Conservation (phyloP, 2,329 filamentous ascomycete genomes). For the Metarhizium sp. region DNA sequence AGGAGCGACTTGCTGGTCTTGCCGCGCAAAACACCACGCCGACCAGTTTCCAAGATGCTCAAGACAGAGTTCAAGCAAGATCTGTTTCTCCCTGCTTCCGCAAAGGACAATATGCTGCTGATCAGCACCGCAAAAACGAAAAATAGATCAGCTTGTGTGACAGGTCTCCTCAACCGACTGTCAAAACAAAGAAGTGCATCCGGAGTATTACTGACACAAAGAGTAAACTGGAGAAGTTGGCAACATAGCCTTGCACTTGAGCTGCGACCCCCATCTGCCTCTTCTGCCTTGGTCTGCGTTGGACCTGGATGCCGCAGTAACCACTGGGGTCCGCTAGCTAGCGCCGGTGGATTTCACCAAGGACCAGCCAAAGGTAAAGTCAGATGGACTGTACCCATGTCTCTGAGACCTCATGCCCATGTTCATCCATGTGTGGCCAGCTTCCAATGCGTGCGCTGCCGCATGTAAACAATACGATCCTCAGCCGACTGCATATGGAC, state of each 20-base stretch:
- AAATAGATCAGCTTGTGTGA: neutral
- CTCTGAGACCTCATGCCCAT: neutral
- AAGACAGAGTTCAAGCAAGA: neutral
- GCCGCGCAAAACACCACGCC: neutral
- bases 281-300: neutral
- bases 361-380: neutral
- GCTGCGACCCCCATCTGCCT: neutral
- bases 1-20: neutral
- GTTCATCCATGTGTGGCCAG: neutral
- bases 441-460: neutral
- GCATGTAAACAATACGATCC: neutral
- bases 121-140: neutral
- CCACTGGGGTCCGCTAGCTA: conserved; percentile 9
- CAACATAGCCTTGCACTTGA: neutral
- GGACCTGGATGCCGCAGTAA: conserved; percentile 15
- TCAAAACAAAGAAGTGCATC: neutral
- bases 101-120: neutral
- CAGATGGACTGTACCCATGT: neutral
- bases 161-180: neutral
- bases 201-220: neutral
- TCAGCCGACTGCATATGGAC: neutral
- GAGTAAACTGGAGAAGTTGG: neutral
- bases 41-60: neutral
- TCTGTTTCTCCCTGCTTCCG: neutral
- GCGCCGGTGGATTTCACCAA: neutral